Conservation (phyloP, 768 basidiomycete genomes). For the Pleurotus cornucopiae region DNA sequence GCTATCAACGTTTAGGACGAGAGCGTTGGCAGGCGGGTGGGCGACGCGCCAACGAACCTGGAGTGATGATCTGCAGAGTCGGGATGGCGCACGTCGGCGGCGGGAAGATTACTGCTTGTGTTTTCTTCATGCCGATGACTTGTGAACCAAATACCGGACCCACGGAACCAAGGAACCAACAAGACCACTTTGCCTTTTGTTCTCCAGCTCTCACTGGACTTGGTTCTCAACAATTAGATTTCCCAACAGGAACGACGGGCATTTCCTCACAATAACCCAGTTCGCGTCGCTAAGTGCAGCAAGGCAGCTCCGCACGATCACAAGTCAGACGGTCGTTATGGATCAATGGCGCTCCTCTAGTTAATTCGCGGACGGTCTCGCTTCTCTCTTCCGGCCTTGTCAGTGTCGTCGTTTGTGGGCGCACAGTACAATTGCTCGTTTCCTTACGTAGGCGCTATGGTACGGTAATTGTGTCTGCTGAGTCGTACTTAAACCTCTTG, state of each 20-base stretch:
- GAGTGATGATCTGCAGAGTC: too few species aligned
- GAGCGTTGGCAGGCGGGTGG: too few species aligned
- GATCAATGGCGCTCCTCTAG: neutral
- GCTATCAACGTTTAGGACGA: too few species aligned
- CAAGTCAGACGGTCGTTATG: neutral
- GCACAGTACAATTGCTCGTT: neutral
- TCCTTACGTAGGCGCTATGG: neutral
- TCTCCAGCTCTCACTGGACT: too few species aligned
- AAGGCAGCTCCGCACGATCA: neutral
- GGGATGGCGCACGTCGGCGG: too few species aligned
- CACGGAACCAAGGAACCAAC: too few species aligned
- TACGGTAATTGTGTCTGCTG: neutral
- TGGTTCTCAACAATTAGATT: neutral
- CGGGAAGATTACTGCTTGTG: too few species aligned
- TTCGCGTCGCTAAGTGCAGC: neutral
- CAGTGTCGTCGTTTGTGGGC: neutral
- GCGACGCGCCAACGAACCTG: too few species aligned
- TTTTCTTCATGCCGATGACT: too few species aligned
- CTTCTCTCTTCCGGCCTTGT: neutral
- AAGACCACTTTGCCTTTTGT: neutral
- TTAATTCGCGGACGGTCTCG: neutral
- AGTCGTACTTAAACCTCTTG: neutral
- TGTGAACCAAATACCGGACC: too few species aligned
- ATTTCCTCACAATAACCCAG: neutral
- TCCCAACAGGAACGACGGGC: neutral